Evolutionary conservation across 116 monocot species (phyloP).

Genomic region (Dioscorea cayenensis): DNA sequence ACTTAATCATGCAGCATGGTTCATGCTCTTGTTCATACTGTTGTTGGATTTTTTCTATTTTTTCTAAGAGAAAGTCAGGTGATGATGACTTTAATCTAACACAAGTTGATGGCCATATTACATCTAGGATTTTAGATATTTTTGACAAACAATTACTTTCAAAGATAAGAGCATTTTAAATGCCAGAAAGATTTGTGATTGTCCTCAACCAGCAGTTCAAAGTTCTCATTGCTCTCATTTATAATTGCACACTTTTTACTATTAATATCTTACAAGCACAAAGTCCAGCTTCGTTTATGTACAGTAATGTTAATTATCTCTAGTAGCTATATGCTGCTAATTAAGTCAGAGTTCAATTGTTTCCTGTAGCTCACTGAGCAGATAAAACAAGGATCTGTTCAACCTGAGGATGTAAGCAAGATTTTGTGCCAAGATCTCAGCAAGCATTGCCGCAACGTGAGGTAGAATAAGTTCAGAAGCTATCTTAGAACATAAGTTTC

Average conservation of each 20-base stretch:
- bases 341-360: background rate
- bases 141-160: too few relatives aligned
- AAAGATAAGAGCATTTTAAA: too few relatives aligned
- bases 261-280: too few relatives aligned
- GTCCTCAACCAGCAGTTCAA: too few relatives aligned
- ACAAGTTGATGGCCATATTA: background rate
- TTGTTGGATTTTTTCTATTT: background rate
- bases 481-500: background rate
- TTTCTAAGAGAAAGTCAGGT: background rate
- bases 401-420: constrained; percentile 44
- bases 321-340: background rate
- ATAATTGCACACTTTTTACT: too few relatives aligned
- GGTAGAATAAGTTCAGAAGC: constrained; percentile 15
- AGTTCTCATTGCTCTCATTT: too few relatives aligned
- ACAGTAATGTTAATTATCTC: too few relatives aligned
- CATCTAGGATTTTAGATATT: too few relatives aligned
- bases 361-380: constrained; percentile 42
- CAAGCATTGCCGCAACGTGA: constrained; percentile 29
- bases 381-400: constrained; percentile 37
- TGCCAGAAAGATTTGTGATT: too few relatives aligned
- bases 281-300: too few relatives aligned
- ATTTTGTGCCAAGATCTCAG: constrained; percentile 55
- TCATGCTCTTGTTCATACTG: background rate
- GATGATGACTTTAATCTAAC: background rate
- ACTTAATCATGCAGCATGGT: background rate